These are phyloP conservation scores for Ophiostoma ips DNA, from an alignment of 2,329 filamentous ascomycete species.

Conservation along the genomic window DNA sequence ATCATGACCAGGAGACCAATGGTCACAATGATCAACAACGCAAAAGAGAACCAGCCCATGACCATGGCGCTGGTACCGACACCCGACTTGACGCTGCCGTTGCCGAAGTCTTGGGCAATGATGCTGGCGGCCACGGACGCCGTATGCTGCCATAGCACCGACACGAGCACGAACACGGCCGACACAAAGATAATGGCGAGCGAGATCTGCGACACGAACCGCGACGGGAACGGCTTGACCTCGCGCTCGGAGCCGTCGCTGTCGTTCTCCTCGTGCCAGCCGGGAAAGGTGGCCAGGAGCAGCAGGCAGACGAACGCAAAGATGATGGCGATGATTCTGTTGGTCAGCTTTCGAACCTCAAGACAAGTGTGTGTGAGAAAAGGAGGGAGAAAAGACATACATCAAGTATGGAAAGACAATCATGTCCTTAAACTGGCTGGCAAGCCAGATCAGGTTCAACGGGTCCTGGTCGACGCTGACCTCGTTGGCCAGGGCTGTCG, in stretches of 20 bases:
- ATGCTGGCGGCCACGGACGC: conserved; percentile 90
- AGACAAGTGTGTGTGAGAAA: too few relatives aligned
- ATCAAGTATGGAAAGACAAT: conserved; percentile 96
- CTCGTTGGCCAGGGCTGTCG: conserved; percentile 80
- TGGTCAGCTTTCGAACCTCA: conserved; percentile 4
- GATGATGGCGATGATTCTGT: conserved; percentile 89
- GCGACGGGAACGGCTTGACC: conserved; percentile 85
- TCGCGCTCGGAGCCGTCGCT: conserved; percentile 70
- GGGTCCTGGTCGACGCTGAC: conserved; percentile 86
- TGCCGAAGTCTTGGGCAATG: conserved; percentile 84
- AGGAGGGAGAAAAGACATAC: conserved; percentile 35
- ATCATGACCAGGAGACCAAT: conserved; percentile 95
- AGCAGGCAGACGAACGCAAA: conserved; percentile 94
- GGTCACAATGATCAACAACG: conserved; percentile 83
- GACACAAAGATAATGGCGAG: conserved; percentile 80
- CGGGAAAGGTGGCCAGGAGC: conserved; percentile 88
- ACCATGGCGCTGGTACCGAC: conserved; percentile 95
- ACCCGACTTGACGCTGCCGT: conserved; percentile 73
- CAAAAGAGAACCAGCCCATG: conserved; percentile 94
- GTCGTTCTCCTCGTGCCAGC: conserved; percentile 89
- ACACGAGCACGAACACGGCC: conserved; percentile 59
- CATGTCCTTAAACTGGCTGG: conserved; percentile 93
- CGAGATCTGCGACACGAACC: conserved; percentile 83
- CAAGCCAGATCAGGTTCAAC: conserved; percentile 92
- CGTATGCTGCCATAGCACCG: conserved; percentile 80